Base-by-base conservation (phyloP, 2,329 filamentous ascomycete genomes). In the Ascochyta koolunga region DNA sequence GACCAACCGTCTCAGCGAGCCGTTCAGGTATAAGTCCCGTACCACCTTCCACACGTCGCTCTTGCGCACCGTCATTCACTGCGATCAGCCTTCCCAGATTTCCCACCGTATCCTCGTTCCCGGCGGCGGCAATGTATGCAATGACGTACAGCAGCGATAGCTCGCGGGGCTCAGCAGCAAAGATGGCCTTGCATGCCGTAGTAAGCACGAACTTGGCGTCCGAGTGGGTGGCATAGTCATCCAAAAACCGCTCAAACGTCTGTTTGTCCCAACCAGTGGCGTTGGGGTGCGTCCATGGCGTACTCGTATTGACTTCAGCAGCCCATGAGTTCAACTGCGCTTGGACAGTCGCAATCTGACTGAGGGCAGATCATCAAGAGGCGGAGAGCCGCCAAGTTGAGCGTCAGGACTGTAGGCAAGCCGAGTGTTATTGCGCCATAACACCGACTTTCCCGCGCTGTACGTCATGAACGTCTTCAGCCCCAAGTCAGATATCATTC, bases 1-100 rank as follows among this genome's bases (percentile, higher is more conserved):
- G 39, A 9, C 65, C 63, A 5, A 65, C 29, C 16, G 47, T 58
- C 2, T 58, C 50, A 15, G 60, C 65, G 2, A 67, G 50, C 1
- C 50, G 50, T 18, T 51, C 32, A 8, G 58, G 59, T n/a, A 67
- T 66, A 3, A 65, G 47, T 1, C 62, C 62, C 0, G 63, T 68
- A 1, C 66, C 66, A 10, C 64, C 64, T 4, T 57, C 55, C 6
- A 66, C 61, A 25, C 66, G 58, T 36, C 43, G 42, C 31, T 67
- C 58, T 27, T 68, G 66, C 2, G 36, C 64, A 9, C 59, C 64
- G 32, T 44, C 48, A 3, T 55, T 31, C 3, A 60, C 56, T 0
- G 48, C 50, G 4, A 54, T 39, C 1, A 68, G 40, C 10, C 62
- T 50, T 9, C 47, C 47, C 1, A 67, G 19, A 3, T 18, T 61